Evolutionary conservation across 2,329 filamentous ascomycete genomes (phyloP), one percentile per base, ranked within the genome.

Genomic region (Aspergillus brunneoviolaceus): DNA sequence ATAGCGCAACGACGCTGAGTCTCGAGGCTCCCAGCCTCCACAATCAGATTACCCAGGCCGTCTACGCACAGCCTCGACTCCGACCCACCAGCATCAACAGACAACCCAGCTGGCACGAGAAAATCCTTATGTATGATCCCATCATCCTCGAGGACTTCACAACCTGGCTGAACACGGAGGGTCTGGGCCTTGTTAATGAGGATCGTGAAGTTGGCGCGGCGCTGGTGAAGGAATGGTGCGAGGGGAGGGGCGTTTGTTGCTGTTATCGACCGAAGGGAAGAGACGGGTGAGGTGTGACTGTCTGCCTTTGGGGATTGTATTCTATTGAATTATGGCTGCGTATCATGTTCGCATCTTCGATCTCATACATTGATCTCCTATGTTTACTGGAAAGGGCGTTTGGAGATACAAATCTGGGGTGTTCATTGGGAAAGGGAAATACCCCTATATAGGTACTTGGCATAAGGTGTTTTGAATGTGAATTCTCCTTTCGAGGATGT

Each of bases 111-210:
- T 98, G 93, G 91, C 83, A 96, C 67, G 92, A 98, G 76, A 96
- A 92, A 77, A 97, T 99, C 51, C 80, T 98, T 5, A 85, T 98
- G 72, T 98, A 96, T 72, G 93, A 98, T 69, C 92, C 94, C 0
- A 89, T 99, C 49, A 83, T 95, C 1, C 76, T 97, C 0, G 94
- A 98, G 75, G 92, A 97, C 65, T 79, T 99, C 14, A 85, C 93
- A 0, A 77, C 80, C 0, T 98, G 92, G 90, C 77, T 98, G 16
- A 97, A 96, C 67, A 83, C 83, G 3, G 89, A 89, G 12, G 85
- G 86, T 25, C 76, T 93, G 49, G 82, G 81, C 12, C 79, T 80
- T 3, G 83, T 86, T 0, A 86, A 86, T 0, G 89, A 85, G 67
- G 88, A 91, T 65, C 82, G 82, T 9, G 87, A 91, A 71, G 84